phyloP scores from a whole-genome alignment of 805 yeast genomes.

The Nakazawaea anatomiae region DNA sequence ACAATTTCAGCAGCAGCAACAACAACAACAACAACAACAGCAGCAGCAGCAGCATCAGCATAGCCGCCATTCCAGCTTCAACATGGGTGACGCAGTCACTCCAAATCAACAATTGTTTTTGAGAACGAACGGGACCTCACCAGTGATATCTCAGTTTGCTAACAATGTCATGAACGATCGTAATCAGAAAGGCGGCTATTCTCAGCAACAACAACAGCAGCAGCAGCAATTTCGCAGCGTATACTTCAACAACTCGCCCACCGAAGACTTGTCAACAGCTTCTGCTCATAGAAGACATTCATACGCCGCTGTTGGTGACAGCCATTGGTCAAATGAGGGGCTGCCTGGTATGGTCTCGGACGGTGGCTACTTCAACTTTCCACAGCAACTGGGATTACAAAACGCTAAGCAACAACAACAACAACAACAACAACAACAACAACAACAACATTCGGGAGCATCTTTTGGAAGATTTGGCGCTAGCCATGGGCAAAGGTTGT shows the following conservation, averaged over 20 bases:
- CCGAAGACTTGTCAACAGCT: not conserved
- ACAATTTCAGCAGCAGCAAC: not conserved
- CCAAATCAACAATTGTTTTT: not conserved
- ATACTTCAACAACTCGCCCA: not conserved
- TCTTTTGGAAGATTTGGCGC: not conserved
- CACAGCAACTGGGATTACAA: not conserved
- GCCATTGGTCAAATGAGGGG: conserved; percentile 9
- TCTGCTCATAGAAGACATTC: conserved; percentile 13
- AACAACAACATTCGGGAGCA: not conserved
- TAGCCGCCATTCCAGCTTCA: conserved; percentile 15
- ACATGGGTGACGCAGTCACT: conserved; percentile 13
- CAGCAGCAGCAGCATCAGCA: not conserved
- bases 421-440: not conserved
- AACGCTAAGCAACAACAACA: not conserved
- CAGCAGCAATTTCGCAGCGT: not conserved
- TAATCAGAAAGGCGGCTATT: too few species aligned
- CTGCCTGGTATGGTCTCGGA: not conserved
- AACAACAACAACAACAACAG: conserved; percentile 1
- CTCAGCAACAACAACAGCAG: not conserved
- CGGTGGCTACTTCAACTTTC: conserved; percentile 1
- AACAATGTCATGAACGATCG: not conserved
- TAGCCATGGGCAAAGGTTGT: conserved; percentile 5
- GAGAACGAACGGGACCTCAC: not conserved
- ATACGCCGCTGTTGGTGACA: conserved; percentile 13
- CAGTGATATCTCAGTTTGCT: not conserved